Evolutionary conservation across 768 basidiomycete species (phyloP).

Genomic region (Lactarius quietus): DNA sequence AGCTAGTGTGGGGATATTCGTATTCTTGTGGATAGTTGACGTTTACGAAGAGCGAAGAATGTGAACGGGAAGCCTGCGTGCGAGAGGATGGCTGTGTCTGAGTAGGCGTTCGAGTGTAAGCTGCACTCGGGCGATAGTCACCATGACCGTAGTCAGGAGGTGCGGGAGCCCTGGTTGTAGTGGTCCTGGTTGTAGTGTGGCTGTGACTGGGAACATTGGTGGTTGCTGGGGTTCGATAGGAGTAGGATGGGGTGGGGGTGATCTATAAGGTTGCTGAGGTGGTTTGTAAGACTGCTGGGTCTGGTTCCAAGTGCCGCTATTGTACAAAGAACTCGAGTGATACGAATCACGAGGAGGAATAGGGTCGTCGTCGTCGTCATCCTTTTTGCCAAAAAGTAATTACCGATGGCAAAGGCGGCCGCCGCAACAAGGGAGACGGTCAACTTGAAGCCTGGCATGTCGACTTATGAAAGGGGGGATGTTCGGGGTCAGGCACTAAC

Average conservation of each 20-base stretch:
- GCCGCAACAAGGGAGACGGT: background rate
- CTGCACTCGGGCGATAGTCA: background rate
- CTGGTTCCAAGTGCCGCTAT: background rate
- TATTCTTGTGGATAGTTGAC: background rate
- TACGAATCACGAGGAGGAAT: background rate
- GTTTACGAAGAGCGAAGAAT: background rate
- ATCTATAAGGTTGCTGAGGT: background rate
- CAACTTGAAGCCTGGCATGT: background rate
- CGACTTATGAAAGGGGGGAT: background rate
- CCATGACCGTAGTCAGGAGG: background rate
- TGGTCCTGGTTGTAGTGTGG: no score
- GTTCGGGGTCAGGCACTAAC: background rate
- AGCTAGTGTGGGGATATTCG: background rate
- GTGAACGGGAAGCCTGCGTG: background rate
- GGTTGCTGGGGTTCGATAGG: background rate
- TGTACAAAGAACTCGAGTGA: background rate
- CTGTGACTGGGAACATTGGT: no score
- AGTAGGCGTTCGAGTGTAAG: background rate
- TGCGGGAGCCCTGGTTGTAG: background rate
- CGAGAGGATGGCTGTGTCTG: background rate
- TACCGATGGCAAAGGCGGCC: background rate
- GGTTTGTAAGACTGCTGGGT: background rate
- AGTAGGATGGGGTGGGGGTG: background rate
- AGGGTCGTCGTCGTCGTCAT: background rate
- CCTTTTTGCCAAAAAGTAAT: background rate